A percentile compares a stretch with the other conserved stretches of the same genome.
These are phyloP conservation scores for Dichotomocladium elegans DNA, from an alignment of 371 early-diverging fungal genomes.

Conservation along the genomic window DNA sequence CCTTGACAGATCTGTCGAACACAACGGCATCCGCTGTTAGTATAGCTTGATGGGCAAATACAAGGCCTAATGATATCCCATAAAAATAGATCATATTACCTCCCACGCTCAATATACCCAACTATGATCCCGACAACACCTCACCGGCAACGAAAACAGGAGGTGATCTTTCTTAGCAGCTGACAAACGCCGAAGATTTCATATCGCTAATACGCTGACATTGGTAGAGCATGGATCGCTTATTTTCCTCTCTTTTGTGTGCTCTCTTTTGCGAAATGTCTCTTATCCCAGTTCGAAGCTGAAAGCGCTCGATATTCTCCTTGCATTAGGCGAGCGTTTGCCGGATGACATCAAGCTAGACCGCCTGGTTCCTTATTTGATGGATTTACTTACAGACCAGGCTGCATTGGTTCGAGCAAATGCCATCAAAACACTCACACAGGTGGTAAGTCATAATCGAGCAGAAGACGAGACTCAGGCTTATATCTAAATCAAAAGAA, in stretches of 20 bases:
- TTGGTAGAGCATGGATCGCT: slow-evolving; percentile 61
- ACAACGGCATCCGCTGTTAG: slow-evolving; percentile 39
- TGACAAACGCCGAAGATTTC: too few relatives aligned
- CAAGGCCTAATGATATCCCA: too few relatives aligned
- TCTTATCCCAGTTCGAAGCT: slow-evolving; percentile 71
- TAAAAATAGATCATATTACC: slow-evolving; percentile 30
- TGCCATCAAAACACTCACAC: slow-evolving; percentile 71
- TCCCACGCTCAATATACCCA: slow-evolving; percentile 43
- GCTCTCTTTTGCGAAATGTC: slow-evolving; percentile 69
- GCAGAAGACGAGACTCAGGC: background rate
- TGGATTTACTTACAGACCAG: slow-evolving; percentile 68
- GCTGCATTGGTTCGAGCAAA: slow-evolving; percentile 68
- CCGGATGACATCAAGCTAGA: slow-evolving; percentile 78
- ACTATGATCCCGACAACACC: slow-evolving; percentile 18
- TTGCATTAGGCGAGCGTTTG: slow-evolving; percentile 64
- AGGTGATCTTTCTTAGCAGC: too few relatives aligned
- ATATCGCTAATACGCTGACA: too few relatives aligned
- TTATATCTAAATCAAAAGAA: too few relatives aligned
- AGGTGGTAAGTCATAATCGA: slow-evolving; percentile 53
- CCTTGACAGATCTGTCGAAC: slow-evolving; percentile 24
- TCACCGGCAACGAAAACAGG: slow-evolving; percentile 7
- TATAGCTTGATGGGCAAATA: too few relatives aligned
- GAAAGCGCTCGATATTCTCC: slow-evolving; percentile 72
- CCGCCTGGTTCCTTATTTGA: slow-evolving; percentile 79
- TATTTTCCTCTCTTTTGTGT: slow-evolving; percentile 61